Conservation (phyloP, 1,139 yeast genomes). For the Arxiozyma slooffiae region DNA sequence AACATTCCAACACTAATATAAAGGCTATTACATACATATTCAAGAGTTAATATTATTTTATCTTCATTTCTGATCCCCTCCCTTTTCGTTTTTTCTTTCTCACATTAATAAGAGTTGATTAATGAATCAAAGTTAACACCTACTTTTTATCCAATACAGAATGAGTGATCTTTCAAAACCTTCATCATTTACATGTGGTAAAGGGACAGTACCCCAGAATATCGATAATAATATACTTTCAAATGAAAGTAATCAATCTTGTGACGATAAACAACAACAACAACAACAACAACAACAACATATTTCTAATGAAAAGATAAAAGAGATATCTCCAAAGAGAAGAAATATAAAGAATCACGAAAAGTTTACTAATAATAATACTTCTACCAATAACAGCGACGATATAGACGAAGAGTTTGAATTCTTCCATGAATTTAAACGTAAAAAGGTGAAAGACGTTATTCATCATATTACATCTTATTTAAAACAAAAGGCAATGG, state of each 20-base stretch:
- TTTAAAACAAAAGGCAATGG: conserved; percentile 42
- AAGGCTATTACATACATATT: too few species aligned
- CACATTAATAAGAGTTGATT: not conserved
- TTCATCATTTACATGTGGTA: conserved; percentile 4
- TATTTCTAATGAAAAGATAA: not conserved
- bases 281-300: not conserved
- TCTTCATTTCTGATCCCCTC: too few species aligned
- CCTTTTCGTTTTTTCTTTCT: not conserved
- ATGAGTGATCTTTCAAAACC: conserved; percentile 7
- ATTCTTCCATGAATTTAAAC: conserved; percentile 43
- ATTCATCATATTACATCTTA: conserved; percentile 59
- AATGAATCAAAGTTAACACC: not conserved
- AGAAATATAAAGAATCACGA: not conserved
- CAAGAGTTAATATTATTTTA: too few species aligned
- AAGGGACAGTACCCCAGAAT: not conserved
- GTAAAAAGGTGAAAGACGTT: conserved; percentile 55
- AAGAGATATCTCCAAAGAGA: not conserved
- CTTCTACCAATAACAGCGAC: conserved; percentile 5
- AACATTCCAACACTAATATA: too few species aligned
- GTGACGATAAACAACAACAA: too few species aligned
- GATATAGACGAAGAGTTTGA: conserved; percentile 29
- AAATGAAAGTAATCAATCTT: not conserved
- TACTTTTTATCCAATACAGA: not conserved
- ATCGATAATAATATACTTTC: not conserved
- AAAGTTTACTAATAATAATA: not conserved